Percentiles rank a stretch among this genome's conserved stretches.
These are phyloP conservation scores for Arabis alpina DNA, from an alignment of 345 rosid species.

Conservation along the genomic window DNA sequence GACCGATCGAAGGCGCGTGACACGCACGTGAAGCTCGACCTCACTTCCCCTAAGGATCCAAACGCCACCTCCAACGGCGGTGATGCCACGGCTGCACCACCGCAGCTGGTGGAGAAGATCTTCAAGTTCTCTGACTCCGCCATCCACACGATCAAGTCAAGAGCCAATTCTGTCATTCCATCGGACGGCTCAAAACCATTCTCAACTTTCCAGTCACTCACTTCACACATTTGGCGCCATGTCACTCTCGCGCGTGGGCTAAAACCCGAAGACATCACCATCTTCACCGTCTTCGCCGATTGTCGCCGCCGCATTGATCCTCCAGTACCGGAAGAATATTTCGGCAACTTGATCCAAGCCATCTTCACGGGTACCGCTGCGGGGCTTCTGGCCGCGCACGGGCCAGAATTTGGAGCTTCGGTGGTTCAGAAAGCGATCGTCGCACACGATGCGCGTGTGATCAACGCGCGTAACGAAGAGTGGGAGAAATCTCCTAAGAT, in stretches of 20 bases:
- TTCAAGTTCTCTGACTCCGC: constrained; percentile 79
- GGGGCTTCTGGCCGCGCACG: constrained; percentile 63
- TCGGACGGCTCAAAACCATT: constrained; percentile 67
- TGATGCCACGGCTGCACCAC: constrained; percentile 31
- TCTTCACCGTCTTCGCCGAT: constrained; percentile 86
- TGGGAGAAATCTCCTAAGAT: constrained; percentile 87
- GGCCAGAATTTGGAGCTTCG: constrained; percentile 74
- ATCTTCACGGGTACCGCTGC: constrained; percentile 82
- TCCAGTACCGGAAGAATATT: constrained; percentile 80
- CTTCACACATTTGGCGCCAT: constrained; percentile 88
- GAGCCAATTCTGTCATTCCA: constrained; percentile 52
- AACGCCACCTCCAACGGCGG: constrained; percentile 48
- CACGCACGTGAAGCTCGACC: constrained; percentile 80
- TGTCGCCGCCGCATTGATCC: constrained; percentile 86
- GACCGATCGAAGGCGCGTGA: constrained; percentile 78
- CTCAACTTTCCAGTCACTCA: constrained; percentile 88
- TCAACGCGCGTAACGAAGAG: constrained; percentile 69
- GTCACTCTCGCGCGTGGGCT: constrained; percentile 76
- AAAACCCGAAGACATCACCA: constrained; percentile 76
- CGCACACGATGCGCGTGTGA: constrained; percentile 68
- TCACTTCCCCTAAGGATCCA: constrained; percentile 51
- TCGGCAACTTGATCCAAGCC: constrained; percentile 91
- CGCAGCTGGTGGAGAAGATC: constrained; percentile 61
- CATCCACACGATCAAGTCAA: constrained; percentile 70
- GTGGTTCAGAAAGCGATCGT: constrained; percentile 72